Evolutionary conservation across 2,329 filamentous ascomycete genomes (phyloP).

Genomic region (Claviceps sp.): DNA sequence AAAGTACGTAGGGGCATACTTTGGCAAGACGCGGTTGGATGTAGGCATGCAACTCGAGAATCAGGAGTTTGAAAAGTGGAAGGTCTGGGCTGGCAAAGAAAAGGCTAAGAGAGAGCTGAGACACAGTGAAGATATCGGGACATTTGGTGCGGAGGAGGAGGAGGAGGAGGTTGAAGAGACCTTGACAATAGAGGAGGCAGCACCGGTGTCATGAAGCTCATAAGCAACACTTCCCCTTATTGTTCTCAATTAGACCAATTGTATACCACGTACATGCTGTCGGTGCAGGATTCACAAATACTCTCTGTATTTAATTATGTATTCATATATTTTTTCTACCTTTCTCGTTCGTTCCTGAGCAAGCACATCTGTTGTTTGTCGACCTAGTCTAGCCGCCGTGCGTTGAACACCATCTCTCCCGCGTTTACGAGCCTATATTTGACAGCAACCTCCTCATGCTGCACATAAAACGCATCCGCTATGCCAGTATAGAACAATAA

Average conservation of each 20-base stretch:
- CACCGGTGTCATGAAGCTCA: slow-evolving; percentile 6
- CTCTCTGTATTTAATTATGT: background rate
- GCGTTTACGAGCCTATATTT: slow-evolving; percentile 26
- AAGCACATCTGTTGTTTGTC: slow-evolving; percentile 2
- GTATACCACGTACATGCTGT: slow-evolving; percentile 12
- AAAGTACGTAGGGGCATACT: slow-evolving; percentile 71
- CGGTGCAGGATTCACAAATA: background rate
- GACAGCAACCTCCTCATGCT: slow-evolving; percentile 55
- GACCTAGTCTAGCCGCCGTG: slow-evolving; percentile 13
- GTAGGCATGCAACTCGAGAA: slow-evolving; percentile 76
- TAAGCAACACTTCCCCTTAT: background rate
- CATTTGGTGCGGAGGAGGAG: slow-evolving; percentile 26
- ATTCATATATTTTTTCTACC: background rate
- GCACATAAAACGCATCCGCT: slow-evolving; percentile 69
- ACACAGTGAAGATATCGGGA: slow-evolving; percentile 28
- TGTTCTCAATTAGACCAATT: background rate
- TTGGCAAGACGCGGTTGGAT: slow-evolving; percentile 63
- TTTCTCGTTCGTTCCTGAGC: background rate
- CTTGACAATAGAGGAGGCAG: slow-evolving; percentile 3
- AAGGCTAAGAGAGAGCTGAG: slow-evolving; percentile 27
- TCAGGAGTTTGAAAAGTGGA: slow-evolving; percentile 70
- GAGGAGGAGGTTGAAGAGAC: slow-evolving; percentile 16
- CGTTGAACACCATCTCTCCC: slow-evolving; percentile 27
- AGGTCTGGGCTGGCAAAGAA: slow-evolving; percentile 53
- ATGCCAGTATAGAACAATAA: slow-evolving; percentile 51